phyloP scores from a whole-genome alignment of 2,329 filamentous ascomycete genomes.

The Xylaria hypoxylon region DNA sequence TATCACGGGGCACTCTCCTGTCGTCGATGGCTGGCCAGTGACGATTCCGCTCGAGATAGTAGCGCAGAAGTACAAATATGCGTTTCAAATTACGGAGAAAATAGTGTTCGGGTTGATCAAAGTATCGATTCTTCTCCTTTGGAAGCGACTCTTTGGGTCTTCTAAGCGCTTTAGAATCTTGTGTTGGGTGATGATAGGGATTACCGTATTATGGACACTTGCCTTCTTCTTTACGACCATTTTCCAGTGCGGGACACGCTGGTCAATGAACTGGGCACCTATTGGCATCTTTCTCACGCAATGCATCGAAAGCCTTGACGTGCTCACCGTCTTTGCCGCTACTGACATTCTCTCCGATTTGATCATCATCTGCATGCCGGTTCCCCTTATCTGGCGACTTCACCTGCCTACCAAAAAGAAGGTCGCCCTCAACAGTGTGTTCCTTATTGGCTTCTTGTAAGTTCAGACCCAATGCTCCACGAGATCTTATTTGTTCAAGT shows the following conservation, averaged over 20 bases:
- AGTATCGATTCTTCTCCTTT: slow-evolving; percentile 43
- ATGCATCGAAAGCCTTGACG: slow-evolving; percentile 20
- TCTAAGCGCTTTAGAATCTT: slow-evolving; percentile 1
- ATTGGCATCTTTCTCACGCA: slow-evolving; percentile 28
- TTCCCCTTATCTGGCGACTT: slow-evolving; percentile 35
- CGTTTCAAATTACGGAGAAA: slow-evolving; percentile 41
- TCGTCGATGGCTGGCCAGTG: slow-evolving; percentile 30
- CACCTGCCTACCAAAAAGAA: slow-evolving; percentile 25
- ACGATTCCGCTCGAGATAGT: slow-evolving; percentile 32
- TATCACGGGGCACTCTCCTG: slow-evolving; percentile 23
- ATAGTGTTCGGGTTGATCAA: slow-evolving; percentile 42
- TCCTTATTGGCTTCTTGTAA: slow-evolving; percentile 36
- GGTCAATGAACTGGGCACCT: slow-evolving; percentile 38
- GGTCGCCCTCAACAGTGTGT: slow-evolving; percentile 28
- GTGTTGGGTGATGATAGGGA: slow-evolving; percentile 5
- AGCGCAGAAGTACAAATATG: slow-evolving; percentile 41
- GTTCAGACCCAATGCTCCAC: not conserved
- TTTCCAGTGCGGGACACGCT: slow-evolving; percentile 38
- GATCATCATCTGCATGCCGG: slow-evolving; percentile 34
- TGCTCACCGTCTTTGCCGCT: slow-evolving; percentile 31
- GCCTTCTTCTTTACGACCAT: slow-evolving; percentile 43
- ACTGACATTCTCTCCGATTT: slow-evolving; percentile 36
- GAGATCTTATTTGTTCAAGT: not conserved
- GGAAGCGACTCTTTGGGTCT: slow-evolving; percentile 39
- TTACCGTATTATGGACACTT: slow-evolving; percentile 37